phyloP scores from a whole-genome alignment of 768 basidiomycete species.

The Suillus subluteus region DNA sequence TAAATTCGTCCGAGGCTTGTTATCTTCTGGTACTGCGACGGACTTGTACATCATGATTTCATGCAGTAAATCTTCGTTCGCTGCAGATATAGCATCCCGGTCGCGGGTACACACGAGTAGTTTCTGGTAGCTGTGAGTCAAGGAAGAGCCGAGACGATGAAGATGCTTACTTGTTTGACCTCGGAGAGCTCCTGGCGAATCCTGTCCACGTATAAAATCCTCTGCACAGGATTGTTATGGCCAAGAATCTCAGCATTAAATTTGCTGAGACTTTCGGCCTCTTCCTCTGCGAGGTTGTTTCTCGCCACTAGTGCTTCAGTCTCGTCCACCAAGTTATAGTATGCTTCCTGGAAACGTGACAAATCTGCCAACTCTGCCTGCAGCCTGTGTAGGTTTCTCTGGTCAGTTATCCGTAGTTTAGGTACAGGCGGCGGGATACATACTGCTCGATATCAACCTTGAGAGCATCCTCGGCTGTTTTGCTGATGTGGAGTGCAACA shows the following conservation, averaged over 20 bases:
- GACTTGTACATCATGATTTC: slow-evolving; percentile 68
- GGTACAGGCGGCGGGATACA: slow-evolving; percentile 29
- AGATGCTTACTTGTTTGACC: slow-evolving; percentile 68
- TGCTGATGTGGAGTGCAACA: slow-evolving; percentile 53
- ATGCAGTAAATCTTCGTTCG: slow-evolving; percentile 50
- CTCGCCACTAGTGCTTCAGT: slow-evolving; percentile 65
- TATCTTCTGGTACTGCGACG: slow-evolving; percentile 48
- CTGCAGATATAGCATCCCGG: slow-evolving; percentile 46
- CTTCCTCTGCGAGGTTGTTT: slow-evolving; percentile 80
- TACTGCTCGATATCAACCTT: slow-evolving; percentile 71
- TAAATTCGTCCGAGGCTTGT: slow-evolving; percentile 57
- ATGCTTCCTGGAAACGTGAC: slow-evolving; percentile 72
- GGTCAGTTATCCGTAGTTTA: slow-evolving; percentile 35
- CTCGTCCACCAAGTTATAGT: slow-evolving; percentile 64
- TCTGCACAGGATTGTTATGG: slow-evolving; percentile 83
- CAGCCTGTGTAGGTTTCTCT: slow-evolving; percentile 34
- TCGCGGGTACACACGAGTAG: slow-evolving; percentile 50
- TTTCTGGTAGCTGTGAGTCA: slow-evolving; percentile 41
- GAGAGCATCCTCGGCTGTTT: slow-evolving; percentile 70
- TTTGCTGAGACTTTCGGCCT: slow-evolving; percentile 71
- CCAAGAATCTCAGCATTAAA: slow-evolving; percentile 88
- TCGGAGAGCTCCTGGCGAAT: slow-evolving; percentile 81
- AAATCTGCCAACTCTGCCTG: slow-evolving; percentile 58
- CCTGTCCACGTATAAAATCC: slow-evolving; percentile 85
- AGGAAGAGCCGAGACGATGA: not conserved